Conservation (phyloP, 805 yeast species). For the Metschnikowia rubicola region DNA sequence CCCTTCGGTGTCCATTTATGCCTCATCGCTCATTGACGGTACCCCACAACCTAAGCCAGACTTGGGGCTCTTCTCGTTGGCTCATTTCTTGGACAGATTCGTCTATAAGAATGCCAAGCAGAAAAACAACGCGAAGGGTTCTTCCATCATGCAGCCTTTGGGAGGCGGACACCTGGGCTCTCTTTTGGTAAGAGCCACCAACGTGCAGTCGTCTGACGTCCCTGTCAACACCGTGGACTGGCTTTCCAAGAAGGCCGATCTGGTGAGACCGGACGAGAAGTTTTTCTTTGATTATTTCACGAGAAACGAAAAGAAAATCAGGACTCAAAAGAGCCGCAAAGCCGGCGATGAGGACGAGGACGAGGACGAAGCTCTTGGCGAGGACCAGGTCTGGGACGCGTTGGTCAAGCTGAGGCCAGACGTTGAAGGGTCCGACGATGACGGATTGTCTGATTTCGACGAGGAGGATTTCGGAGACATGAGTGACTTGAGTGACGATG, state of each 20-base stretch:
- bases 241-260: slow-evolving; percentile 59
- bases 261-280: slow-evolving; percentile 80
- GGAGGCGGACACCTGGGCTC: slow-evolving; percentile 79
- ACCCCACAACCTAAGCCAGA: slow-evolving; percentile 71
- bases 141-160: slow-evolving; percentile 96
- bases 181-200: slow-evolving; percentile 63
- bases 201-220: slow-evolving; percentile 34
- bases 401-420: slow-evolving; percentile 73
- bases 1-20: slow-evolving; percentile 85
- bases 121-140: slow-evolving; percentile 70
- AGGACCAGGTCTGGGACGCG: slow-evolving; percentile 79
- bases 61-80: slow-evolving; percentile 78
- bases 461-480: slow-evolving; percentile 42
- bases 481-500: slow-evolving; percentile 29
- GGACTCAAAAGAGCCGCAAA: slow-evolving; percentile 18
- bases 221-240: slow-evolving; percentile 88
- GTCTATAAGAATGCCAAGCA: slow-evolving; percentile 91
- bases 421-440: slow-evolving; percentile 43
- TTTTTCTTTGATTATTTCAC: slow-evolving; percentile 86
- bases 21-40: slow-evolving; percentile 58
- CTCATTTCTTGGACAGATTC: slow-evolving; percentile 92
- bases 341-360: slow-evolving; percentile 31
- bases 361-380: slow-evolving; percentile 44
- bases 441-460: slow-evolving; percentile 37
- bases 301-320: slow-evolving; percentile 46